Evolutionary conservation across 768 basidiomycete genomes (phyloP).

Genomic region (Calocybe cyanea): DNA sequence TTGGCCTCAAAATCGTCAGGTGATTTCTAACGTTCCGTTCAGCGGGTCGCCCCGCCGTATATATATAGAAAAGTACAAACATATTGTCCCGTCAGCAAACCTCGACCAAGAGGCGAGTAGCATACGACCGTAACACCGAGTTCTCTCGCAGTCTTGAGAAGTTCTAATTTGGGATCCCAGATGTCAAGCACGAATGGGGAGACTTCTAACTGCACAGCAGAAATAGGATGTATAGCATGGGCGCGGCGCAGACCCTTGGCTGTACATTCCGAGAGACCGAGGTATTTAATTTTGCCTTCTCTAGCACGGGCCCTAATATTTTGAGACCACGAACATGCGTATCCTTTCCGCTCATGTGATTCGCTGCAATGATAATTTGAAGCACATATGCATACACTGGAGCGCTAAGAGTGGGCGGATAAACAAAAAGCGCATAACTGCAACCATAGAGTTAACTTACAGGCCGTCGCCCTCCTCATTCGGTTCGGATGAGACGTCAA

Average conservation of each 20-base stretch:
- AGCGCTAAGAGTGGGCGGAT: constrained; percentile 45
- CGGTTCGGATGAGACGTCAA: constrained; percentile 77
- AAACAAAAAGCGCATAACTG: not conserved
- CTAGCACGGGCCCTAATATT: constrained; percentile 68
- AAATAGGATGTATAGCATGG: constrained; percentile 34
- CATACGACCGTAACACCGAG: constrained; percentile 42
- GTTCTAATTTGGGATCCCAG: constrained; percentile 27
- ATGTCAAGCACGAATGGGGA: constrained; percentile 41
- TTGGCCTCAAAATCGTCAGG: constrained; percentile 2
- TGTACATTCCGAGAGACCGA: constrained; percentile 49
- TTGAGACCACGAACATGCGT: constrained; percentile 92
- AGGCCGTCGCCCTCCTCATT: constrained; percentile 76
- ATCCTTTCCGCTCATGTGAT: constrained; percentile 98
- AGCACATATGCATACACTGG: constrained; percentile 87
- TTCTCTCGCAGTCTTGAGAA: constrained; percentile 37
- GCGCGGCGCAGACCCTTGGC: constrained; percentile 43
- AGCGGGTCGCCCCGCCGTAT: constrained; percentile 10
- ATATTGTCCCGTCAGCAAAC: constrained; percentile 43
- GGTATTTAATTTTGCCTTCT: constrained; percentile 31
- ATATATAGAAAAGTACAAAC: constrained; percentile 12
- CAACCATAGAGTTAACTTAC: constrained; percentile 40
- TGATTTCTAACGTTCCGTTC: constrained; percentile 1
- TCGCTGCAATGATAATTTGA: constrained; percentile 85
- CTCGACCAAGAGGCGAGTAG: constrained; percentile 47
- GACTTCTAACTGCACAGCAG: constrained; percentile 43